A percentile compares a stretch with the other conserved stretches of the same genome.
Conservation (phyloP, 1,284 basidiomycete genomes). For the Puccinia novopanici region DNA sequence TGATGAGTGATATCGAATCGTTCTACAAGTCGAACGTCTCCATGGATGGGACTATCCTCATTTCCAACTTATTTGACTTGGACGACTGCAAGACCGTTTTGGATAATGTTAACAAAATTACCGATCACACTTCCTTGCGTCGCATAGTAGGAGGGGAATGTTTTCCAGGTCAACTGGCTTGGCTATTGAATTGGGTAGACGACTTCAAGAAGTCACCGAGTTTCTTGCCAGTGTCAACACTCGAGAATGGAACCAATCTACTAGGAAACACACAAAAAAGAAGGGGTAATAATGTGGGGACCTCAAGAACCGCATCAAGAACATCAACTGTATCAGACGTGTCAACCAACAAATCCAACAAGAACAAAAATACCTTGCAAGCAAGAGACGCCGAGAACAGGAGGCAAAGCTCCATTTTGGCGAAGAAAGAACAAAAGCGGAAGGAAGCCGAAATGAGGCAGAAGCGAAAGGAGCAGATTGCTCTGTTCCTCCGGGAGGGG, state of each 20-base stretch:
- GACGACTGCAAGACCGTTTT: not conserved
- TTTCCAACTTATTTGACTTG: not conserved
- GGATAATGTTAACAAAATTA: not conserved
- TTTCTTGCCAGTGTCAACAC: too few relatives aligned
- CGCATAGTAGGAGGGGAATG: not conserved
- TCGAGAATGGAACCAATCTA: too few relatives aligned
- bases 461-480: not conserved
- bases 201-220: not conserved
- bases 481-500: not conserved
- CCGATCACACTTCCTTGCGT: too few relatives aligned
- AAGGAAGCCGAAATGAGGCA: not conserved
- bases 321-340: too few relatives aligned
- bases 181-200: not conserved
- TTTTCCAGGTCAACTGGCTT: not conserved
- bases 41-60: not conserved
- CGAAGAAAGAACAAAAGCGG: not conserved
- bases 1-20: not conserved
- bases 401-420: too few relatives aligned
- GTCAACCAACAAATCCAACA: too few relatives aligned
- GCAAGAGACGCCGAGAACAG: not conserved
- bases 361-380: not conserved
- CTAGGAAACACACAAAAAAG: too few relatives aligned
- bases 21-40: not conserved
- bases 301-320: too few relatives aligned
- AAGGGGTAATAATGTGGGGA: too few relatives aligned